These are phyloP conservation scores for Achaetomiella virescens DNA, from an alignment of 495 filamentous ascomycete species.

Conservation along the genomic window DNA sequence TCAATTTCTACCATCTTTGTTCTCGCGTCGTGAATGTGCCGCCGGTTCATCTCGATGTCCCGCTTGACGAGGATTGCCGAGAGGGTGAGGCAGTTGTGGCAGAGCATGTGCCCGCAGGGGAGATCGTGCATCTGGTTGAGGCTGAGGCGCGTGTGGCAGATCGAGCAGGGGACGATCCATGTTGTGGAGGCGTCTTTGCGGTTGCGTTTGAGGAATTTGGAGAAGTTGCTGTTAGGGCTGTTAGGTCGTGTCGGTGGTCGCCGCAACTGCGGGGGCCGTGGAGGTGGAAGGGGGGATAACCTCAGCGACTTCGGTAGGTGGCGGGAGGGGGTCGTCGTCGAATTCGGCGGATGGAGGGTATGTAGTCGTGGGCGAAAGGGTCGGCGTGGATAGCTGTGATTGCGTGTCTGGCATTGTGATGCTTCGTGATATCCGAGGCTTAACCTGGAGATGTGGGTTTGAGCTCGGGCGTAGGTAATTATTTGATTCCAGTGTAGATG, in stretches of 20 bases:
- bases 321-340: not conserved
- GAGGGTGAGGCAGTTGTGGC: constrained; percentile 2
- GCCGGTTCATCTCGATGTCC: not conserved
- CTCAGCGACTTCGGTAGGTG: not conserved
- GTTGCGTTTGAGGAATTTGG: not conserved
- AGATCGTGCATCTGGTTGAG: constrained; percentile 15
- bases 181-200: not conserved
- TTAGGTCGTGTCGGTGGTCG: constrained; percentile 9
- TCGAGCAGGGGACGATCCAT: constrained; percentile 13
- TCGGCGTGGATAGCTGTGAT: no score
- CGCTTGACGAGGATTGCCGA: not conserved
- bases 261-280: constrained; percentile 1
- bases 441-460: no score
- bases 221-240: not conserved
- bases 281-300: not conserved
- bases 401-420: no score
- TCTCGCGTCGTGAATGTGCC: not conserved
- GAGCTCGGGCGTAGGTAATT: no score
- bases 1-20: not conserved
- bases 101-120: constrained; percentile 14
- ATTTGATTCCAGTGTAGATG: no score
- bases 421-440: no score
- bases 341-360: not conserved
- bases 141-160: not conserved
- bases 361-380: not conserved